Conservation (phyloP, 2,329 filamentous ascomycete species). For the Fusarium guadeloupense region DNA sequence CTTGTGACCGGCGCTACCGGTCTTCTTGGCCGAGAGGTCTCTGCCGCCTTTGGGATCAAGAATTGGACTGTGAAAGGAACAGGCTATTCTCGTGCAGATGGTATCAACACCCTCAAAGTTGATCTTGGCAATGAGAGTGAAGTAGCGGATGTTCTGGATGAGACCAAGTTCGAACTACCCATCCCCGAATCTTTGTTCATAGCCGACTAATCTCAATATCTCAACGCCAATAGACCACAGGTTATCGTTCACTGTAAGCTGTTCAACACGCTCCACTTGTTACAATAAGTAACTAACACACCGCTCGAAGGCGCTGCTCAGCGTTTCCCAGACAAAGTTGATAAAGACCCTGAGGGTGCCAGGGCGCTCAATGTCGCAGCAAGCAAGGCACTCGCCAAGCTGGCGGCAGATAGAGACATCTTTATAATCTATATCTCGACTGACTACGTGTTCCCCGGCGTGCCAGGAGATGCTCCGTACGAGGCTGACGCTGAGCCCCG, state of each 20-base stretch:
- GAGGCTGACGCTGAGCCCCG: conserved; percentile 68
- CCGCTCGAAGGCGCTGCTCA: conserved; percentile 76
- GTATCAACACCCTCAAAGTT: conserved; percentile 71
- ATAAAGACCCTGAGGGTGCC: conserved; percentile 79
- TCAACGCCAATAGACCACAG: conserved; percentile 63
- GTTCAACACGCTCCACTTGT: background rate
- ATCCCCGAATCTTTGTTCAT: background rate
- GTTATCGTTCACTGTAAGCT: conserved; percentile 82
- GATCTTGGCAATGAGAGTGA: conserved; percentile 59
- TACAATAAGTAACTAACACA: conserved; percentile 27
- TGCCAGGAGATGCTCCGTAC: conserved; percentile 84
- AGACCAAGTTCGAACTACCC: conserved; percentile 57
- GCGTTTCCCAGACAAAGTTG: conserved; percentile 86
- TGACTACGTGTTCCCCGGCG: conserved; percentile 81
- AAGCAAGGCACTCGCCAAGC: conserved; percentile 70
- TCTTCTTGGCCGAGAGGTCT: conserved; percentile 81
- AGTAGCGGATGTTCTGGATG: conserved; percentile 61
- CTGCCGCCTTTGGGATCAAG: conserved; percentile 70
- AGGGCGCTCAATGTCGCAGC: conserved; percentile 78
- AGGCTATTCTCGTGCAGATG: conserved; percentile 77
- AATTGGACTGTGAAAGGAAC: conserved; percentile 76
- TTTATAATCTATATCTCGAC: conserved; percentile 83
- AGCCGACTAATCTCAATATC: conserved; percentile 5
- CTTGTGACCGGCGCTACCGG: conserved; percentile 88
- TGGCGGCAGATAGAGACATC: conserved; percentile 69